Percentiles rank a stretch among this genome's conserved stretches.
Evolutionary conservation across 306 rosid species (phyloP).

Genomic region (Rosa rugosa): DNA sequence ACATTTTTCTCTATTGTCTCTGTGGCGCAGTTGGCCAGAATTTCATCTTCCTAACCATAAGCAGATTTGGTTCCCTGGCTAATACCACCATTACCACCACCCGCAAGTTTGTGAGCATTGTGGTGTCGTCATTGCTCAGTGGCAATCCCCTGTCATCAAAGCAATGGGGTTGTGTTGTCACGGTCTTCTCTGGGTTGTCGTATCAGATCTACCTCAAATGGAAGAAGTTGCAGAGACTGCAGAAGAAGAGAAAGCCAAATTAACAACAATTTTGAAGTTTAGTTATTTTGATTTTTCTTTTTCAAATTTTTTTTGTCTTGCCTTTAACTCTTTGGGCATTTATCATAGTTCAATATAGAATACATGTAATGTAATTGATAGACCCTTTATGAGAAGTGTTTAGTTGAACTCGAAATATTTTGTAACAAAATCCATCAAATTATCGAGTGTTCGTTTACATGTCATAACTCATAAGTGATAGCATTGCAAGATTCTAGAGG

Average conservation of each 20-base stretch:
- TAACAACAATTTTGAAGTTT: constrained; percentile 53
- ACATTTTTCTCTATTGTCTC: constrained; percentile 76
- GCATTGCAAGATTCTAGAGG: not conserved
- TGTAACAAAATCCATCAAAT: not conserved
- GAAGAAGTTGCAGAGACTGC: constrained; percentile 77
- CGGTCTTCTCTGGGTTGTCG: constrained; percentile 94
- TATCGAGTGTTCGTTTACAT: not conserved
- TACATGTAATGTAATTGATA: constrained; percentile 47
- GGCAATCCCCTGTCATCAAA: constrained; percentile 88
- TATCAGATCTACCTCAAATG: constrained; percentile 93
- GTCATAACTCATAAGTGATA: not conserved
- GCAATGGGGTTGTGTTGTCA: constrained; percentile 88
- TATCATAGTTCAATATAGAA: constrained; percentile 27
- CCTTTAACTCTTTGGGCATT: constrained; percentile 14
- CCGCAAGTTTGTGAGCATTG: constrained; percentile 96
- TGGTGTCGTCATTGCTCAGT: constrained; percentile 84
- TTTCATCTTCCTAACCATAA: constrained; percentile 90
- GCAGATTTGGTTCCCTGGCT: constrained; percentile 89
- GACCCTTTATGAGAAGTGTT: constrained; percentile 18
- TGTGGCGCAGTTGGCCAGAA: constrained; percentile 99
- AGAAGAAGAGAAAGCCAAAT: constrained; percentile 75
- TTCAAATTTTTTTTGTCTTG: not conserved
- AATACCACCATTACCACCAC: constrained; percentile 97
- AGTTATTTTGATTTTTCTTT: not conserved
- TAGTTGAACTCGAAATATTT: not conserved